Percentiles rank a stretch among this genome's conserved stretches.
Evolutionary conservation across 1,284 basidiomycete genomes (phyloP).

Genomic region (Trichosporon sp.): DNA sequence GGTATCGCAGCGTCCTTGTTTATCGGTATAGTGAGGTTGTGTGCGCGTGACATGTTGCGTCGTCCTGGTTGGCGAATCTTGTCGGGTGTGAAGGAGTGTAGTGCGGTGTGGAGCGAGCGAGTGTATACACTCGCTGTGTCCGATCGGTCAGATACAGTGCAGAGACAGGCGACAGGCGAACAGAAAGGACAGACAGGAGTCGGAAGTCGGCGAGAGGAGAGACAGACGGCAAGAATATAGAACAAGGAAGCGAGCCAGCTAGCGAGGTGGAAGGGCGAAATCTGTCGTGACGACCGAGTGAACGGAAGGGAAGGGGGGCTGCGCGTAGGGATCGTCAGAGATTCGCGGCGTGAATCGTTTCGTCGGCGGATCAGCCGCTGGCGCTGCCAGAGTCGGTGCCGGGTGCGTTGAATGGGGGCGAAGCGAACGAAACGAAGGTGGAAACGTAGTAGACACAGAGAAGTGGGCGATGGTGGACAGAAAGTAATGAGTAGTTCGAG

Average conservation of each 20-base stretch:
- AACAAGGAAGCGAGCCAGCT: not conserved
- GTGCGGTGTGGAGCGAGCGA: not conserved
- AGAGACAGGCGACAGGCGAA: not conserved
- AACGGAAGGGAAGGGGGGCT: not conserved
- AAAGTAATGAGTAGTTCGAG: no score
- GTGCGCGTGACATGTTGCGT: slow-evolving; percentile 14
- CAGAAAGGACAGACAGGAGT: slow-evolving; percentile 8
- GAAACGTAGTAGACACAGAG: not conserved
- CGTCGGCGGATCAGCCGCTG: not conserved
- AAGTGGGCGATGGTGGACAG: no score
- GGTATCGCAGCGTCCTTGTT: not conserved
- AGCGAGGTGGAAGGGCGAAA: not conserved
- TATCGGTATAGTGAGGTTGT: slow-evolving; percentile 16
- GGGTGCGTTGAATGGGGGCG: no score
- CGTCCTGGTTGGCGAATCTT: no score
- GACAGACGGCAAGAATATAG: not conserved
- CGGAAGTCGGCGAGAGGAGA: not conserved
- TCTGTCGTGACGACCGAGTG: not conserved
- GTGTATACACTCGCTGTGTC: not conserved
- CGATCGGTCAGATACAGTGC: no score
- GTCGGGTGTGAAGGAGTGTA: not conserved
- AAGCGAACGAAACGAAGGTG: not conserved
- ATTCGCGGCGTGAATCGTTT: not conserved
- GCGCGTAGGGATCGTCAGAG: not conserved
- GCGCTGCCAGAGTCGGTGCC: no score